Base-by-base conservation (phyloP, 371 early-diverging fungal genomes). In the Cokeromyces recurvatus region DNA sequence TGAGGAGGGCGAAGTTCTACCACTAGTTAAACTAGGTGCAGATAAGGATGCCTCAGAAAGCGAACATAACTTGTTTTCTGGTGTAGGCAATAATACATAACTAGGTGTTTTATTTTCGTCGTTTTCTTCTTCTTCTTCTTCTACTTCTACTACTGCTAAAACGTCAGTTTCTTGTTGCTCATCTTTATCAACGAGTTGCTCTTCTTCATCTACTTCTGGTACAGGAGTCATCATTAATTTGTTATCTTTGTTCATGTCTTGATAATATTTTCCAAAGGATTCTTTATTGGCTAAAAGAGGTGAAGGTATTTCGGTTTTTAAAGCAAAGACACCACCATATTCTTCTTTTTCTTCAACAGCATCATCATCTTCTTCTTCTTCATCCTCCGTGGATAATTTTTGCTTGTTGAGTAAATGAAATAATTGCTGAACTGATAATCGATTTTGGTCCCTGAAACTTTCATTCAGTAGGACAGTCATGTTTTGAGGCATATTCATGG, bases 141-240 rank as follows among this genome's bases (percentile, higher is more conserved):
- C 29, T 29, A 29, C 11, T 29, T 29, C 29, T 29, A 8, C 8
- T 29, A 29, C 29, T 8, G 5, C 11, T 11, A 8, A 11, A 8
- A 8, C 8, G 11, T 5, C 8, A 11, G 5, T 29, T 5, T 29
- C 29, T 11, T 35, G 14, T n/a, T 35, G 14, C 35, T 35, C 14
- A 17, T 47, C 48, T 20, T 49, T 20, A 5, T 29, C 29, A 5
- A 8, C 29, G 3, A 39, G 11, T n/a, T 52, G 39, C 2, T 45
- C 43, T 23, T 55, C 56, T 35, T 49, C 50, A 12, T 55, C 56
- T 1, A 49, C 56, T 24, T 55, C 56, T 24, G 39, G 19, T 1
- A 55, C 56, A 23, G 56, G 56, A 23, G 56, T 50, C 55, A 55
- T 55, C 22, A 45, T 38, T 24, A 48, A 24, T 21, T 45, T 27